Evolutionary conservation across 345 rosid species (phyloP), one percentile per base, ranked within the genome.

Genomic region (Arabidopsis arenosa): DNA sequence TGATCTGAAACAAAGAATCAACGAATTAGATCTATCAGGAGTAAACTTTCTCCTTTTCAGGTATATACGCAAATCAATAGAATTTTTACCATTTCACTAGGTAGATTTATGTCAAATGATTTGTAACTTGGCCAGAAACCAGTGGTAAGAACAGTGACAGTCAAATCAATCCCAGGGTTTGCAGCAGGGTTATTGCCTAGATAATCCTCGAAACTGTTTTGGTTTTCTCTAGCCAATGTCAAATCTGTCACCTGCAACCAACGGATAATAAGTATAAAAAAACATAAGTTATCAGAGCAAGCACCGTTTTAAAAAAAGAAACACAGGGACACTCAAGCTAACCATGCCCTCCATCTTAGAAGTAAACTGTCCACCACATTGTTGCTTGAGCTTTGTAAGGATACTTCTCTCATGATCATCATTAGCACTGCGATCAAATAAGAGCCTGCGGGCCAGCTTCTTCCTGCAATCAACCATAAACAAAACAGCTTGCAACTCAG

Each of bases 61-160:
- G 26, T 36, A 28, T 14, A 10, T 12, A 40, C 33, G 30, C 51
- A 49, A 13, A 3, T 15, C 9, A 35, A 58, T 3, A 43, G 14
- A 37, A 7, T 7, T 4, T 41, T 40, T 83, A 91, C 98, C 96
- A 91, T 91, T 82, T 91, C 97, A 30, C 78, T 79, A 2, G 98
- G 96, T 37, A 89, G 93, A 58, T 86, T 93, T 47, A 89, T 82
- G 84, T 91, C 91, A 66, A 86, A 86, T 40, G 97, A 87, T 58
- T 93, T 91, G 80, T 87, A 93, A 73, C 90, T 91, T 41, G 97
- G 98, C 98, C 98, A 93, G 69, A 87, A 91, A 37, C 96, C 97
- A 55, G 93, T 91, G 39, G 98, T 93, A 33, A 93, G 90, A 74
- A 93, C 96, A 68, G 88, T 88, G 18, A 91, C 97, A 9, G 93